Percentiles rank a stretch among this genome's conserved stretches.
Conservation (phyloP, 208 protist genomes). For the Trypanosoma conorhini region DNA sequence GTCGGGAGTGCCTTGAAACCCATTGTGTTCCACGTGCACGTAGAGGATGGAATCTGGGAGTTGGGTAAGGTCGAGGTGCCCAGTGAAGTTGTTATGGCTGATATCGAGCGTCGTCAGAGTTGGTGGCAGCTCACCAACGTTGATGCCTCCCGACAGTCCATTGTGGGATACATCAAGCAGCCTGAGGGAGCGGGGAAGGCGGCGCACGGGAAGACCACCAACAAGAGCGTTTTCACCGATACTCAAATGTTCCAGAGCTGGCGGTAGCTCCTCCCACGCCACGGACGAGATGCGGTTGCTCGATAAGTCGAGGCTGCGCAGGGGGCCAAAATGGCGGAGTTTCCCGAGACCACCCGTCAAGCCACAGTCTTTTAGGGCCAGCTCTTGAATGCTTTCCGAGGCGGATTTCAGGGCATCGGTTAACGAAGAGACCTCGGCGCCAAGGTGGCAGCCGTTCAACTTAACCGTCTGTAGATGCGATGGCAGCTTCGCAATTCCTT, state of each 20-base stretch:
- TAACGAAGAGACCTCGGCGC: background rate
- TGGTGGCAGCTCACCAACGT: constrained; percentile 21
- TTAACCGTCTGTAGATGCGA: background rate
- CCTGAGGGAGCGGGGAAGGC: constrained; percentile 25
- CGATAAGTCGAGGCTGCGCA: constrained; percentile 28
- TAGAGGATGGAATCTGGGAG: constrained; percentile 37
- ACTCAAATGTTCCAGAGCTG: constrained; percentile 12
- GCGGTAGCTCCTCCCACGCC: constrained; percentile 11
- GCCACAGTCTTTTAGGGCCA: background rate
- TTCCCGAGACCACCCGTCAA: background rate
- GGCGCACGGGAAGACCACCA: background rate
- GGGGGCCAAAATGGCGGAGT: background rate
- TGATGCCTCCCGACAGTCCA: constrained; percentile 17
- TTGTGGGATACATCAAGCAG: constrained; percentile 34
- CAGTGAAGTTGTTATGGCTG: constrained; percentile 39
- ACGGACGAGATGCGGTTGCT: constrained; percentile 26
- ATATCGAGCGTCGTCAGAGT: constrained; percentile 34
- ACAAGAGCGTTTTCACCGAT: constrained; percentile 31
- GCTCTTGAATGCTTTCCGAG: background rate
- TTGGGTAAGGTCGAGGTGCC: constrained; percentile 32
- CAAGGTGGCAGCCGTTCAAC: constrained; percentile 3
- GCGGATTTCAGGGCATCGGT: background rate
- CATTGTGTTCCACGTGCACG: constrained; percentile 44
- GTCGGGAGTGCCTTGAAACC: constrained; percentile 39
- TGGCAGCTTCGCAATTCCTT: constrained; percentile 3